A percentile compares a stretch with the other conserved stretches of the same genome.
phyloP scores from a whole-genome alignment of 2,329 filamentous ascomycete species.

The Xylaria sp. region DNA sequence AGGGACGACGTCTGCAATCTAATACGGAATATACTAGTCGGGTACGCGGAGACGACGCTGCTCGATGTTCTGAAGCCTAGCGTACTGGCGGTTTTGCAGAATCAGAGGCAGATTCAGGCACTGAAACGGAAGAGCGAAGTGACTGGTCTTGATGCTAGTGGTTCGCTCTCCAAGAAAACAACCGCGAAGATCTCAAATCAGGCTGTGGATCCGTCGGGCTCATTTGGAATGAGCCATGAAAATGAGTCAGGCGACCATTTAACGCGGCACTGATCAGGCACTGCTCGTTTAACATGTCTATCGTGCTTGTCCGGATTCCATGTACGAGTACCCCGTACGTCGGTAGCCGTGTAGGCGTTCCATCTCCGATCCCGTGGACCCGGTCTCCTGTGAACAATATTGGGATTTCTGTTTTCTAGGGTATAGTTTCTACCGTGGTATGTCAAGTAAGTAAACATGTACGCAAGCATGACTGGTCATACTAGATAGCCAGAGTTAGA shows the following conservation, averaged over 20 bases:
- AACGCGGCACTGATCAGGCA: no score
- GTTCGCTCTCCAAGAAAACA: background rate
- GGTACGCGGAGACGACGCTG: background rate
- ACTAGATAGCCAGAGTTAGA: no score
- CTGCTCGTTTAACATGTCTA: no score
- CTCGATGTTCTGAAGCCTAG: background rate
- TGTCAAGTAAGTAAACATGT: no score
- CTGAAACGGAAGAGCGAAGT: slow-evolving; percentile 5
- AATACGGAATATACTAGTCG: background rate
- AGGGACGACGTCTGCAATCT: background rate
- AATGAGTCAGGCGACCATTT: background rate
- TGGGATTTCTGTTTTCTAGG: no score
- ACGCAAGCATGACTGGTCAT: no score
- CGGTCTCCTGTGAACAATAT: no score
- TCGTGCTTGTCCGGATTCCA: no score
- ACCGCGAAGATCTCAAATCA: background rate
- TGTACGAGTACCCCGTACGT: no score
- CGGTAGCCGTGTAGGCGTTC: no score
- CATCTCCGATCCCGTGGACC: no score
- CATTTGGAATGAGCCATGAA: background rate
- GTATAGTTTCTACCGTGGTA: no score
- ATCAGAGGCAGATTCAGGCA: background rate
- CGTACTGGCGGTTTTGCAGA: background rate
- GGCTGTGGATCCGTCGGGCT: background rate
- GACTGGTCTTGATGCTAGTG: background rate